A percentile compares a stretch with the other conserved stretches of the same genome.
These are phyloP conservation scores for Aspergillus sp. DNA, from an alignment of 2,329 filamentous ascomycete species.

Conservation along the genomic window DNA sequence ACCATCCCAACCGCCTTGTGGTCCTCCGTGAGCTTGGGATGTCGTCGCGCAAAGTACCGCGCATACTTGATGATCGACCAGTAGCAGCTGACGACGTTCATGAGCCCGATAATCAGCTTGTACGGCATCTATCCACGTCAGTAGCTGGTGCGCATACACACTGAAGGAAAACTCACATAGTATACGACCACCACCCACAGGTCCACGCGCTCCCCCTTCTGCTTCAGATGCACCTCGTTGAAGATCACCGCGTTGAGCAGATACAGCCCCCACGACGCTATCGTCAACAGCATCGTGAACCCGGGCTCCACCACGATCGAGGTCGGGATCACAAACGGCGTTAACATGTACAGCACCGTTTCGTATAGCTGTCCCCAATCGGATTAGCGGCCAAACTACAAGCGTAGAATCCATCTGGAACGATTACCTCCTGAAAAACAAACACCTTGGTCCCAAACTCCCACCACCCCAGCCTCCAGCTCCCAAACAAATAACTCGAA, in stretches of 20 bases:
- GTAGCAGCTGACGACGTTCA: conserved; percentile 45
- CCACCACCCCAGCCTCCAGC: conserved; percentile 50
- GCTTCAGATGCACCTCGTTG: conserved; percentile 48
- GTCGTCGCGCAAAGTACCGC: conserved; percentile 46
- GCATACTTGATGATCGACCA: conserved; percentile 47
- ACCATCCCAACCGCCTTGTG: conserved; percentile 39
- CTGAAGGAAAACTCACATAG: conserved; percentile 26
- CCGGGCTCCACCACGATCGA: conserved; percentile 42
- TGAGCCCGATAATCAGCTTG: conserved; percentile 44
- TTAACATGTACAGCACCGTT: conserved; percentile 45
- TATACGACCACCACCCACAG: conserved; percentile 39
- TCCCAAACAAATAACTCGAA: conserved; percentile 44
- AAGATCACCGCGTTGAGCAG: conserved; percentile 45
- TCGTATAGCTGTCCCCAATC: conserved; percentile 40
- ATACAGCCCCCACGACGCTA: conserved; percentile 41
- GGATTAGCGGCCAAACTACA: neutral
- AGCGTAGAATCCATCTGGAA: neutral
- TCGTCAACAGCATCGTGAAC: conserved; percentile 40
- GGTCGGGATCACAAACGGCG: conserved; percentile 47
- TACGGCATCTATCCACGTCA: conserved; percentile 29
- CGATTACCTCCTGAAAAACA: conserved; percentile 44
- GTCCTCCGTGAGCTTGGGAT: conserved; percentile 50
- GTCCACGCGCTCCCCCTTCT: conserved; percentile 43
- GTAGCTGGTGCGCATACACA: neutral
- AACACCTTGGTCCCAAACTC: conserved; percentile 52